A percentile compares a stretch with the other conserved stretches of the same genome.
phyloP scores from a whole-genome alignment of 1,139 yeast species.

The Candida tropicalis region DNA sequence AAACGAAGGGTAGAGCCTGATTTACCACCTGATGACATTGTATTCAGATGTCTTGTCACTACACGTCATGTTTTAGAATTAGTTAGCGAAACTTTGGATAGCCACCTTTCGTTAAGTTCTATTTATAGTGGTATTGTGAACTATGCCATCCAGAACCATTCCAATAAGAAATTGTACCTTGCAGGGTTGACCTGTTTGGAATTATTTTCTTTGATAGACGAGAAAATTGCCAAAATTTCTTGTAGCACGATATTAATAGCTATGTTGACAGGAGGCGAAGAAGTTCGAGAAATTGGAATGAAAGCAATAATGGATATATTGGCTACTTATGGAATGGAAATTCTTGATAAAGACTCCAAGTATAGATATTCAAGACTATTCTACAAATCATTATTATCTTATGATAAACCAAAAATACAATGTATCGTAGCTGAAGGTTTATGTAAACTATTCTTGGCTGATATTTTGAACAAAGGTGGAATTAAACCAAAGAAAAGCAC shows the following conservation, averaged over 20 bases:
- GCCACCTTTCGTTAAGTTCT: slow-evolving; percentile 70
- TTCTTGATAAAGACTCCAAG: slow-evolving; percentile 63
- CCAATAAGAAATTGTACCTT: slow-evolving; percentile 57
- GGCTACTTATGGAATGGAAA: slow-evolving; percentile 71
- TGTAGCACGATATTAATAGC: slow-evolving; percentile 61
- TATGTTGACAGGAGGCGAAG: slow-evolving; percentile 65
- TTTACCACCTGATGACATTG: slow-evolving; percentile 49
- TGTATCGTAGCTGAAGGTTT: slow-evolving; percentile 86
- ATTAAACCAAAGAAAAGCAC: slow-evolving; percentile 12
- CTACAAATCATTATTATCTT: slow-evolving; percentile 62
- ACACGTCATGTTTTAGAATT: slow-evolving; percentile 74
- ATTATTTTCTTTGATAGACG: slow-evolving; percentile 73
- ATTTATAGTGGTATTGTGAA: slow-evolving; percentile 75
- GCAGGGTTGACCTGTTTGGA: slow-evolving; percentile 80
- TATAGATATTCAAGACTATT: slow-evolving; percentile 71
- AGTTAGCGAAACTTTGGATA: slow-evolving; percentile 63
- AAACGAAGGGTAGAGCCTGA: slow-evolving; percentile 40
- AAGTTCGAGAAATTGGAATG: slow-evolving; percentile 61
- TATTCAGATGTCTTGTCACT: slow-evolving; percentile 67
- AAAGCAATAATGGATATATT: slow-evolving; percentile 77
- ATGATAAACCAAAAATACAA: slow-evolving; percentile 66
- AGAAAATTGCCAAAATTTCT: slow-evolving; percentile 67
- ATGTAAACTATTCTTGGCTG: slow-evolving; percentile 80
- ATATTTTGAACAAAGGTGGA: slow-evolving; percentile 46
- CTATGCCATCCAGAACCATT: slow-evolving; percentile 74